Percentiles rank a stretch among this genome's conserved stretches.
phyloP scores from a whole-genome alignment of 495 filamentous ascomycete genomes.

The Tuber microsphaerosporum region DNA sequence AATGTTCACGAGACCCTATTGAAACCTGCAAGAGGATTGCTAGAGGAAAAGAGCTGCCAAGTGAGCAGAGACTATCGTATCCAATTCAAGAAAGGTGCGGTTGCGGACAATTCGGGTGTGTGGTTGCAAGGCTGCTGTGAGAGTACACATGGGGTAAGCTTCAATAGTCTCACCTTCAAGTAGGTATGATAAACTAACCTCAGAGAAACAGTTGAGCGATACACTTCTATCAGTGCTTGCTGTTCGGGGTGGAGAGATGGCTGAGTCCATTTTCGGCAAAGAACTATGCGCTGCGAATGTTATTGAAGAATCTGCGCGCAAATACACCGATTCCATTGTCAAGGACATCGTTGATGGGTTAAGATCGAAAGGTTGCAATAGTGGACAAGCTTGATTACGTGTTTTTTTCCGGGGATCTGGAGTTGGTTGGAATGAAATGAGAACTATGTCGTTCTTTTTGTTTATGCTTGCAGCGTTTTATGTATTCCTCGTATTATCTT shows the following conservation, averaged over 20 bases:
- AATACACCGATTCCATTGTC: constrained; percentile 32
- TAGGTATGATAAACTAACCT: constrained; percentile 12
- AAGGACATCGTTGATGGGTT: constrained; percentile 29
- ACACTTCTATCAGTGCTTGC: constrained; percentile 72
- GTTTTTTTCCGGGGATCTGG: constrained; percentile 22
- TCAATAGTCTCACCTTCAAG: constrained; percentile 2
- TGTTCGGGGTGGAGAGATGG: constrained; percentile 67
- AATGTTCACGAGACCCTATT: constrained; percentile 75
- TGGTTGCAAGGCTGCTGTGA: constrained; percentile 97
- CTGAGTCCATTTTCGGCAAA: constrained; percentile 63
- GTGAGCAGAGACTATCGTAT: constrained; percentile 67
- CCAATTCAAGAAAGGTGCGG: constrained; percentile 56
- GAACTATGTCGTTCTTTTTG: not conserved
- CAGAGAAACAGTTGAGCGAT: constrained; percentile 57
- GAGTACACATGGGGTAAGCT: constrained; percentile 76
- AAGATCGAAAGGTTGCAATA: not conserved
- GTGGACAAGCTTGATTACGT: not conserved
- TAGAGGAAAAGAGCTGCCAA: constrained; percentile 45
- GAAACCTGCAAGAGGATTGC: constrained; percentile 54
- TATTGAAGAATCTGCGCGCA: constrained; percentile 30
- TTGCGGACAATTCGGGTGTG: constrained; percentile 60
- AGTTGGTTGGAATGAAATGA: constrained; percentile 18
- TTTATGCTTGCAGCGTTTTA: not conserved
- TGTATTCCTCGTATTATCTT: not conserved
- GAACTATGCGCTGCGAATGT: constrained; percentile 14